A percentile compares a stretch with the other conserved stretches of the same genome.
Evolutionary conservation across 768 basidiomycete genomes (phyloP).

Genomic region (Kwoniella europaea): DNA sequence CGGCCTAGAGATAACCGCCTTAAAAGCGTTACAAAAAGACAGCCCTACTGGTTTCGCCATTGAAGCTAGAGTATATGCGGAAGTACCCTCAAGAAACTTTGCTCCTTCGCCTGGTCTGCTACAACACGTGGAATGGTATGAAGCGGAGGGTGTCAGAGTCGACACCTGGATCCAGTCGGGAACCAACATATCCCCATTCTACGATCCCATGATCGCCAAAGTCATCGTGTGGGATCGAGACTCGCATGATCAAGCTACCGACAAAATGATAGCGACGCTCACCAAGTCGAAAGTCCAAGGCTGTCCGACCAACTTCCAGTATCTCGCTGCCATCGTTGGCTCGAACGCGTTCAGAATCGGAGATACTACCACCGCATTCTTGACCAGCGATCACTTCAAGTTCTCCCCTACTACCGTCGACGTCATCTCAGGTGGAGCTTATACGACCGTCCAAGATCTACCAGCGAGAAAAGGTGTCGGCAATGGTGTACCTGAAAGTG

Average conservation of each 20-base stretch:
- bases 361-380: constrained; percentile 46
- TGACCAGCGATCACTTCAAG: constrained; percentile 28
- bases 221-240: constrained; percentile 64
- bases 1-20: constrained; percentile 17
- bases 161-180: constrained; percentile 64
- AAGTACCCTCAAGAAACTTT: constrained; percentile 68
- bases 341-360: constrained; percentile 48
- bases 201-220: constrained; percentile 63
- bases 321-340: constrained; percentile 62
- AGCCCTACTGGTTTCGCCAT: constrained; percentile 60
- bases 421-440: constrained; percentile 65
- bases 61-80: constrained; percentile 68
- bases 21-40: constrained; percentile 21
- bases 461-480: constrained; percentile 58
- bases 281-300: constrained; percentile 63
- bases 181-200: constrained; percentile 61
- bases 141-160: constrained; percentile 56
- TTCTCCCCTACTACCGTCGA: constrained; percentile 62
- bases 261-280: constrained; percentile 61
- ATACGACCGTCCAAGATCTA: constrained; percentile 58
- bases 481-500: constrained; percentile 68
- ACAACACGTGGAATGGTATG: constrained; percentile 62
- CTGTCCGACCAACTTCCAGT: constrained; percentile 68
- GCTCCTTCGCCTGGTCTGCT: constrained; percentile 68
- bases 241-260: constrained; percentile 62